A percentile compares a stretch with the other conserved stretches of the same genome.
Evolutionary conservation across 768 basidiomycete genomes (phyloP).

Genomic region (Lactarius pseudohatsudake): DNA sequence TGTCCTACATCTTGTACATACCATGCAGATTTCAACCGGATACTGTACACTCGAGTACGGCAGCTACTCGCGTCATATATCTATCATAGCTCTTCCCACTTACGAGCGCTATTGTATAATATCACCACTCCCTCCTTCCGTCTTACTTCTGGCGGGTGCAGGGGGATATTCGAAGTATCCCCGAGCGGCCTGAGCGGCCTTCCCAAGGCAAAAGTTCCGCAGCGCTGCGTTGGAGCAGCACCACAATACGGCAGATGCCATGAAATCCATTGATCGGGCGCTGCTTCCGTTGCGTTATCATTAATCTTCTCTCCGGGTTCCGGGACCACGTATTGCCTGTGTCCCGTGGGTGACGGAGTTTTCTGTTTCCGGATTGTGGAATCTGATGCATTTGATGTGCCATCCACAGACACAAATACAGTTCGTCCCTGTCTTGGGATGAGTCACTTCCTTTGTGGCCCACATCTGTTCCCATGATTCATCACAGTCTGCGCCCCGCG

Average conservation of each 20-base stretch:
- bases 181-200: background rate
- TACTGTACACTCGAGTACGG: background rate
- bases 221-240: background rate
- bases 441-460: slow-evolving; percentile 6
- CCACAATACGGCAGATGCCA: background rate
- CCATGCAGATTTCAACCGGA: background rate
- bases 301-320: background rate
- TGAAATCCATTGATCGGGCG: slow-evolving; percentile 1
- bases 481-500: background rate
- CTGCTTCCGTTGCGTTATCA: background rate
- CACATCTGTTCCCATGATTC: background rate
- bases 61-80: slow-evolving; percentile 10
- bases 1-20: slow-evolving; percentile 17
- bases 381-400: background rate
- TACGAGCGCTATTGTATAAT: slow-evolving; percentile 17
- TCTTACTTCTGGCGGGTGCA: background rate
- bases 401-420: background rate
- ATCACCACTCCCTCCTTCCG: slow-evolving; percentile 6
- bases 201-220: background rate
- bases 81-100: slow-evolving; percentile 16
- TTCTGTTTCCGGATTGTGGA: background rate
- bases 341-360: slow-evolving; percentile 3
- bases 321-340: background rate
- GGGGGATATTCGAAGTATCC: too few relatives aligned
- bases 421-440: background rate